Conservation (phyloP, 2,329 filamentous ascomycete species). For the Pestalotiopsis sp. region DNA sequence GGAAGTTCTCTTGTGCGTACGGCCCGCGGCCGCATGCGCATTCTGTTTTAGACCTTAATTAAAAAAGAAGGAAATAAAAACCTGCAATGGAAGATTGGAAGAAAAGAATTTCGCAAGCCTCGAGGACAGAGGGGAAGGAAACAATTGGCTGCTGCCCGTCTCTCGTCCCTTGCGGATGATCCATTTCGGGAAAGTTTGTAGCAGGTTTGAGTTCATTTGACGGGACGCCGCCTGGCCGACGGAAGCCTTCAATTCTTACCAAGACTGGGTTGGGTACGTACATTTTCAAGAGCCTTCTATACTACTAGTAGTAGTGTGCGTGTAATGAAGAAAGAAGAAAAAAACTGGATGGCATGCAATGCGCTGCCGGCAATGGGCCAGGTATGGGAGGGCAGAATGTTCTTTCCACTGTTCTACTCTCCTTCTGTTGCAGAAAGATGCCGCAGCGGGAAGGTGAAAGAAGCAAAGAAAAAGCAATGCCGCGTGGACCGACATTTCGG, state of each 20-base stretch:
- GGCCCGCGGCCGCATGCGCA: not conserved
- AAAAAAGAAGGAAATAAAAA: not conserved
- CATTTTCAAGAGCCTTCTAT: not conserved
- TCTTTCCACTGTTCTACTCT: not conserved
- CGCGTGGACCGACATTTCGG: not conserved
- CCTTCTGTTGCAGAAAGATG: not conserved
- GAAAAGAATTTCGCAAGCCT: not conserved
- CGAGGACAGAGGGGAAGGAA: not conserved
- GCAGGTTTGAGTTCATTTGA: conserved; percentile 6
- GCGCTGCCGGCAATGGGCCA: not conserved
- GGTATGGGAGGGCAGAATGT: not conserved
- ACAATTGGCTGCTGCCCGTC: not conserved
- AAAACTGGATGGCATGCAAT: no score
- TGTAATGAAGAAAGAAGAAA: not conserved
- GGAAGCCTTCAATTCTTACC: not conserved
- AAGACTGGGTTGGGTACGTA: not conserved
- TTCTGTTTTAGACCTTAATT: not conserved
- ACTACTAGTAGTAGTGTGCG: not conserved
- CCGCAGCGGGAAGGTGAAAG: not conserved
- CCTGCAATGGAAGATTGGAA: not conserved
- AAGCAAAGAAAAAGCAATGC: not conserved
- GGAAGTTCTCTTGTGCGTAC: not conserved
- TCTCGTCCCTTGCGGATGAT: not conserved
- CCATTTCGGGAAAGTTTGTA: conserved; percentile 2
- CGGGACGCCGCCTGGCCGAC: not conserved